Conservation (phyloP, 2,329 filamentous ascomycete genomes). For the Dactylellina sp. region DNA sequence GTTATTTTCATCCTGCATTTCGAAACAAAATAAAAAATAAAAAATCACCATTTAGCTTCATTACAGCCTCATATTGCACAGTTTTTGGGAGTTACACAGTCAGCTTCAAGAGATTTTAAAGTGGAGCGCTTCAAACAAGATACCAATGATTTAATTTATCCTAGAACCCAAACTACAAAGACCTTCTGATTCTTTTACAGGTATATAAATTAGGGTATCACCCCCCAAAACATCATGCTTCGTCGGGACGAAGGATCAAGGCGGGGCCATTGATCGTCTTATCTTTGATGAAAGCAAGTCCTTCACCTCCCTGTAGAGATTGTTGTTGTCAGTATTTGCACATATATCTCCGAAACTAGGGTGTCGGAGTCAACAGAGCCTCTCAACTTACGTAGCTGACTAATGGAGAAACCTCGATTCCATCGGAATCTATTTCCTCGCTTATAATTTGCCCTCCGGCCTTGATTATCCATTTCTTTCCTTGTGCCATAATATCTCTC, state of each 20-base stretch:
- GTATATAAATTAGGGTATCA: background rate
- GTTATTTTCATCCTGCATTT: background rate
- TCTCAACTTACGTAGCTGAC: conserved; percentile 95
- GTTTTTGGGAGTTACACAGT: conserved; percentile 1
- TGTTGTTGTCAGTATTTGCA: background rate
- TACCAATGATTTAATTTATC: conserved; percentile 15
- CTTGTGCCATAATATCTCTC: conserved; percentile 88
- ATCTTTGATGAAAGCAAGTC: conserved; percentile 70
- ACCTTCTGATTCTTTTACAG: background rate
- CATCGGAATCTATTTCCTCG: conserved; percentile 70
- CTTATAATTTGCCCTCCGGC: conserved; percentile 81
- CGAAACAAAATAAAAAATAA: too few species aligned
- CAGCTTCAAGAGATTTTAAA: conserved; percentile 4
- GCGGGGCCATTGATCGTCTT: conserved; percentile 69
- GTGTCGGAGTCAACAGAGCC: too few species aligned
- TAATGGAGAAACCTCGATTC: conserved; percentile 90
- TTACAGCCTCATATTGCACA: conserved; percentile 4
- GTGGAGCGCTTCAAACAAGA: conserved; percentile 9
- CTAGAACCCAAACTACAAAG: background rate
- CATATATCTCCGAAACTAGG: background rate
- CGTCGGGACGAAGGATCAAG: conserved; percentile 62
- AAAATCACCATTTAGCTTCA: background rate
- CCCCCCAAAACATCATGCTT: too few species aligned
- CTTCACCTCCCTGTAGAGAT: conserved; percentile 71
- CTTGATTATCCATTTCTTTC: conserved; percentile 83